phyloP scores from a whole-genome alignment of 495 filamentous ascomycete genomes.

The Aspergillus leporis region DNA sequence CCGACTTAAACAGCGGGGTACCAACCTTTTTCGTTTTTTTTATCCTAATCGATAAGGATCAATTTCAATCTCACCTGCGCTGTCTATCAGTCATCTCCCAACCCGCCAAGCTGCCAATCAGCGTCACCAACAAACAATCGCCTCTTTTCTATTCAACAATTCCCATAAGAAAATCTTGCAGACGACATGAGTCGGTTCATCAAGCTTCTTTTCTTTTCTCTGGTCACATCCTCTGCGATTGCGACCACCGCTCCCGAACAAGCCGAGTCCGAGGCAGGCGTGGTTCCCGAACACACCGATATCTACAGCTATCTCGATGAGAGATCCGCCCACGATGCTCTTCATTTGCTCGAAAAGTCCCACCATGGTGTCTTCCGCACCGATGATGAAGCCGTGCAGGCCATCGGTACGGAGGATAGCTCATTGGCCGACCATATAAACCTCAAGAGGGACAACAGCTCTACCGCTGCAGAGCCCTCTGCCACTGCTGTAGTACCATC shows the following conservation, averaged over 20 bases:
- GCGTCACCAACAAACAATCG: not conserved
- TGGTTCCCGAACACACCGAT: slow-evolving; percentile 9
- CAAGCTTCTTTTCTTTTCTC: slow-evolving; percentile 27
- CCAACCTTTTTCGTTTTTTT: not conserved
- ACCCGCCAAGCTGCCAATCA: not conserved
- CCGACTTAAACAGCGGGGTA: not conserved
- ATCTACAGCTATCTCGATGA: slow-evolving; percentile 20
- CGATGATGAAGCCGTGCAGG: slow-evolving; percentile 48
- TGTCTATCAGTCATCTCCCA: not conserved
- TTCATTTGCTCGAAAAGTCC: slow-evolving; percentile 52
- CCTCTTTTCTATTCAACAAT: slow-evolving; percentile 8
- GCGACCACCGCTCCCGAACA: slow-evolving; percentile 19
- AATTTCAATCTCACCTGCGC: not conserved
- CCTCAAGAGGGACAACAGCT: slow-evolving; percentile 43
- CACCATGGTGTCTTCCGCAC: slow-evolving; percentile 52
- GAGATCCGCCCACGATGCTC: slow-evolving; percentile 46
- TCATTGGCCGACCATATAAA: slow-evolving; percentile 44
- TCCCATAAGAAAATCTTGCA: not conserved
- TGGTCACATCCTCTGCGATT: slow-evolving; percentile 30
- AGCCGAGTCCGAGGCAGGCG: slow-evolving; percentile 2
- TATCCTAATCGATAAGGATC: not conserved
- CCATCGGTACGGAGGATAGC: slow-evolving; percentile 47
- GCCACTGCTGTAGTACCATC: slow-evolving; percentile 10
- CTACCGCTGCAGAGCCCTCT: slow-evolving; percentile 21
- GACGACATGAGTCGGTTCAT: slow-evolving; percentile 20